phyloP scores from a whole-genome alignment of 495 filamentous ascomycete genomes.

The Tuber calosporum region DNA sequence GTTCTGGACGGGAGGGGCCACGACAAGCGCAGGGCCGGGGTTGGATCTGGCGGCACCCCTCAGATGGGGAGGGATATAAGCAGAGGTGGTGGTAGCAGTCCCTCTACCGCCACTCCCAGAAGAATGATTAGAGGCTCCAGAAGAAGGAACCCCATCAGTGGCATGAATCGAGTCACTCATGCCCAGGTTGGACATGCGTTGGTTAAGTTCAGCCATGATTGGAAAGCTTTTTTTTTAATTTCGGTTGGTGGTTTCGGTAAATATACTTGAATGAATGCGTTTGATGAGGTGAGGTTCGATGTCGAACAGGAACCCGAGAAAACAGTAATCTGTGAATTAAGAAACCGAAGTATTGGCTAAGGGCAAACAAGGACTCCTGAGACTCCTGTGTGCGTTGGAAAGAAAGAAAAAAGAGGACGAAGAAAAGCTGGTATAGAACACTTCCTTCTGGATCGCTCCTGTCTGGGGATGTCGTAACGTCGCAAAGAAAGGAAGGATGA shows the following conservation, averaged over 20 bases:
- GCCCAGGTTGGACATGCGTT: slow-evolving; percentile 44
- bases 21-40: slow-evolving; percentile 42
- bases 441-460: slow-evolving; percentile 19
- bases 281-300: slow-evolving; percentile 9
- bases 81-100: slow-evolving; percentile 53
- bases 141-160: slow-evolving; percentile 63
- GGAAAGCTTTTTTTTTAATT: slow-evolving; percentile 12
- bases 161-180: slow-evolving; percentile 40
- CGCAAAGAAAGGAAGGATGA: slow-evolving; percentile 43
- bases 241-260: slow-evolving; percentile 9
- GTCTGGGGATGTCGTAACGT: slow-evolving; percentile 41
- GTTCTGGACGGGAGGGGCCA: slow-evolving; percentile 39
- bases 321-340: slow-evolving; percentile 10
- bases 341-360: slow-evolving; percentile 23
- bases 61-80: slow-evolving; percentile 96
- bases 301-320: slow-evolving; percentile 13
- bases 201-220: slow-evolving; percentile 90
- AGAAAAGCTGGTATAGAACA: slow-evolving; percentile 16
- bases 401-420: slow-evolving; percentile 30
- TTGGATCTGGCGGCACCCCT: slow-evolving; percentile 48
- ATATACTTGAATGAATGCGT: slow-evolving; percentile 10
- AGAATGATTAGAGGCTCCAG: slow-evolving; percentile 63
- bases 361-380: slow-evolving; percentile 24
- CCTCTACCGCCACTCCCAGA: slow-evolving; percentile 47
- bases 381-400: slow-evolving; percentile 29